These are phyloP conservation scores for Cyclotella choctawhatcheeana DNA, from an alignment of 108 stramenopile species.

Conservation along the genomic window DNA sequence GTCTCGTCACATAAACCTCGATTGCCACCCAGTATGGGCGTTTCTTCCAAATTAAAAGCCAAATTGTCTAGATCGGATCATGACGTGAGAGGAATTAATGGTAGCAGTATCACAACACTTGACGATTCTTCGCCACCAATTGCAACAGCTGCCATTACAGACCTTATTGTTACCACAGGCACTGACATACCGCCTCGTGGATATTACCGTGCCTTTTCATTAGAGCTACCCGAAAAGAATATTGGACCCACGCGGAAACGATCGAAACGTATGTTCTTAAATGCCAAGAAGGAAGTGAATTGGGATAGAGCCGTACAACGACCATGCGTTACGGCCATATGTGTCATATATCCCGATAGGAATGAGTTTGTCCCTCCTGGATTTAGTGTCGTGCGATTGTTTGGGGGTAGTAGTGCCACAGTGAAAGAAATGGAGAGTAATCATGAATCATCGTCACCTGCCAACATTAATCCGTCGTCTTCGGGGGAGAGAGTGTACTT, in stretches of 20 bases:
- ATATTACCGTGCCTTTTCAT: slow-evolving; percentile 68
- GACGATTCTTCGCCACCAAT: slow-evolving; percentile 65
- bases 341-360: slow-evolving; percentile 82
- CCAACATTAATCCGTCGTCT: slow-evolving; percentile 64
- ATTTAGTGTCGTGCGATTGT: slow-evolving; percentile 74
- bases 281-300: slow-evolving; percentile 85
- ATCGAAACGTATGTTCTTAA: slow-evolving; percentile 52
- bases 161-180: slow-evolving; percentile 69
- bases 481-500: slow-evolving; percentile 70
- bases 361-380: slow-evolving; percentile 90
- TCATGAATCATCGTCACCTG: slow-evolving; percentile 12
- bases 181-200: slow-evolving; percentile 72
- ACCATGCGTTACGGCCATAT: slow-evolving; percentile 83
- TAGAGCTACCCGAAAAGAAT: slow-evolving; percentile 37
- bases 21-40: slow-evolving; percentile 21
- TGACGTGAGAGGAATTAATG: slow-evolving; percentile 10
- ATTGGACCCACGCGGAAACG: slow-evolving; percentile 31
- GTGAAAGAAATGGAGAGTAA: slow-evolving; percentile 21
- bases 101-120: no score
- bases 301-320: slow-evolving; percentile 91
- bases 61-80: slow-evolving; percentile 22
- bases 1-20: not conserved
- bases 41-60: slow-evolving; percentile 40
- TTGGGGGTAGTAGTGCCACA: slow-evolving; percentile 19
- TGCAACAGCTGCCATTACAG: slow-evolving; percentile 78